Conservation (phyloP, 768 basidiomycete species). For the Hirschioporus abietinus region DNA sequence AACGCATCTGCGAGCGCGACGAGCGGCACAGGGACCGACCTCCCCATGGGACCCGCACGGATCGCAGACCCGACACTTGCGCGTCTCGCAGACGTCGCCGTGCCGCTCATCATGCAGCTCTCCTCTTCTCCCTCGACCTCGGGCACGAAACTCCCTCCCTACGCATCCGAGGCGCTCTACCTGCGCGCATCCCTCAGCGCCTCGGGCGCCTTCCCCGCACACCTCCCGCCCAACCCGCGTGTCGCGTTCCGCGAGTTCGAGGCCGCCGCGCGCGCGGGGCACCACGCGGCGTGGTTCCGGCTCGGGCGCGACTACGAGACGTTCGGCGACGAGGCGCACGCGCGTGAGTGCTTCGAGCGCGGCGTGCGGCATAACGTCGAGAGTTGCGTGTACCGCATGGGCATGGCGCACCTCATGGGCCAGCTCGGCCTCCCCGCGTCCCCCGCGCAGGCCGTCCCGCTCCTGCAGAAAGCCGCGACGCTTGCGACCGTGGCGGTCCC, state of each 20-base stretch:
- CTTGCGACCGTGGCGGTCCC: constrained; percentile 71
- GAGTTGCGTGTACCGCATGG: constrained; percentile 76
- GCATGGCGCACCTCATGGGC: constrained; percentile 87
- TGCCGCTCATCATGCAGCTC: constrained; percentile 58
- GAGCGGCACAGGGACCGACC: constrained; percentile 34
- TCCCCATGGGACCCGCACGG: constrained; percentile 40
- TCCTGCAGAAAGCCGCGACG: constrained; percentile 74
- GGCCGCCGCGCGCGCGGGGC: constrained; percentile 71
- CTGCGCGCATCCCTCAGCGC: constrained; percentile 70
- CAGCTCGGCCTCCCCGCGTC: constrained; percentile 65
- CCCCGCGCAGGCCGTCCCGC: constrained; percentile 54
- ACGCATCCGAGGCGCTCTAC: constrained; percentile 65
- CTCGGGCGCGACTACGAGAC: constrained; percentile 90
- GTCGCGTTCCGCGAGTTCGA: constrained; percentile 90
- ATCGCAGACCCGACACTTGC: constrained; percentile 57
- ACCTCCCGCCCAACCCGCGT: constrained; percentile 61
- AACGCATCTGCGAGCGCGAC: constrained; percentile 27
- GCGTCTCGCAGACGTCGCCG: constrained; percentile 56
- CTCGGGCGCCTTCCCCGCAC: constrained; percentile 65
- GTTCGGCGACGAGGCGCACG: constrained; percentile 67
- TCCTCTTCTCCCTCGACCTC: constrained; percentile 30
- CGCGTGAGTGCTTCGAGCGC: constrained; percentile 82
- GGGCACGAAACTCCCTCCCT: constrained; percentile 31
- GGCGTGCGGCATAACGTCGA: constrained; percentile 72
- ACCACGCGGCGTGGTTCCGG: constrained; percentile 82